Base-by-base conservation (phyloP, 2,329 filamentous ascomycete species). In the Chaetomiaceae sp. region DNA sequence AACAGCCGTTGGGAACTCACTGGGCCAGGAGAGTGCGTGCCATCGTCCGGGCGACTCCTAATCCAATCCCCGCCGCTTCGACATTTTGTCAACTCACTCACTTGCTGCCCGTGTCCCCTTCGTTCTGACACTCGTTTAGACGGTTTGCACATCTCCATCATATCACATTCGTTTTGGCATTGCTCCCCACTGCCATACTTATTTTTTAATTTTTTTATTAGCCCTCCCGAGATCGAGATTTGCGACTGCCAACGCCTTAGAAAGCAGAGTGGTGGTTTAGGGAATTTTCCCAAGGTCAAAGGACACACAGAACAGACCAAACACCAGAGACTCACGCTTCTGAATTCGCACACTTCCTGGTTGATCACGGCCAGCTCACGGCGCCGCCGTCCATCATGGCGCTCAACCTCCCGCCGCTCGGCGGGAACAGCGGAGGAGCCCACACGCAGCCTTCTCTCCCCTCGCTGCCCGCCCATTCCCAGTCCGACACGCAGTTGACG, bases 361-460 rank as follows among this genome's bases (percentile, higher is more conserved):
- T 44, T 41, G 36, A 48, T 30, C 44, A 53, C 51, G 46, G 58
- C 58, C 58, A 61, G 62, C 60, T 65, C 55, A 54, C 62, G 62
- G 49, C 56, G 54, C 52, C 57, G 56, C 55, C 69, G 65, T 69
- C 69, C 47, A 75, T 62, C 68, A 87, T 86, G 82, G 76, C 82
- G 66, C 75, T 79, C 70, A 82, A 78, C 66, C 71, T 81, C 56
- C 77, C 78, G 55, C 70, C 75, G 40, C 65, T 75, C 51, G 58
- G 62, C 57, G 73, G 73, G 59, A 71, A 70, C 55, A 69, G 73
- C 66, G 69, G 67, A 66, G 82, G 81, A 56, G 79, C 82, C 73
- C 90, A 85, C 75, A 89, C 79, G 58, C 90, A 96, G 73, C 82
- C 90, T 53, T 96, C 92, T 56, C 77, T 99, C 64, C 90, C 92